Conservation (phyloP, 768 basidiomycete species). For the Agaricus blazei region DNA sequence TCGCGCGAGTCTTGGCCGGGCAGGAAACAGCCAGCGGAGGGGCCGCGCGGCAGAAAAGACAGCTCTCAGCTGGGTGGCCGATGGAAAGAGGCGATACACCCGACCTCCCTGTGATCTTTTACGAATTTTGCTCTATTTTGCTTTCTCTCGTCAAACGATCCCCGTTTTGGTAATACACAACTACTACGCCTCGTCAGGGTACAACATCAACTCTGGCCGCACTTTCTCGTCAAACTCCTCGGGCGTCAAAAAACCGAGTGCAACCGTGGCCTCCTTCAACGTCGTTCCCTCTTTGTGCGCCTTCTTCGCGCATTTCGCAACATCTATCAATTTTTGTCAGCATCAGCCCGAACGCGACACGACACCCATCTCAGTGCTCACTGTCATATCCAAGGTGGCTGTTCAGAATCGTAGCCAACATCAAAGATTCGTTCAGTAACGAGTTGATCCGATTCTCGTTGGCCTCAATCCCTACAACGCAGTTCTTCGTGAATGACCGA, state of each 20-base stretch:
- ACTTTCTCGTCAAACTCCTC: conserved; percentile 96
- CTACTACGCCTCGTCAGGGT: conserved; percentile 43
- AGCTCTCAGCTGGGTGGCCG: background rate
- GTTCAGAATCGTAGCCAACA: conserved; percentile 98
- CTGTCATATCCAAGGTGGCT: conserved; percentile 96
- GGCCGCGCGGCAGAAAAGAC: conserved; percentile 1
- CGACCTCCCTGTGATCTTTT: background rate
- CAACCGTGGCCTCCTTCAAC: conserved; percentile 89
- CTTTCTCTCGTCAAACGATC: background rate
- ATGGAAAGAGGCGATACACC: conserved; percentile 4
- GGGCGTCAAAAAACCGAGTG: conserved; percentile 76
- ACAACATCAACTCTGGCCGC: conserved; percentile 85
- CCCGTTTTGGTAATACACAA: conserved; percentile 10
- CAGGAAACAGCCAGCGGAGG: background rate
- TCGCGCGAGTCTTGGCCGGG: background rate
- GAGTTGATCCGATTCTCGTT: conserved; percentile 91
- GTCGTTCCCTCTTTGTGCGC: conserved; percentile 99
- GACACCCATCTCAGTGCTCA: conserved; percentile 33
- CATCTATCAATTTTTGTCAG: conserved; percentile 50
- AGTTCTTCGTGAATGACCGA: conserved; percentile 95
- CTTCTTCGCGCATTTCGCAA: conserved; percentile 98
- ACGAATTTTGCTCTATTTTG: background rate
- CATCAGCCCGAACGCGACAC: conserved; percentile 9
- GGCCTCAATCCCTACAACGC: conserved; percentile 92
- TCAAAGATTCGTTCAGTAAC: conserved; percentile 90